phyloP scores from a whole-genome alignment of 1,284 basidiomycete species.

The Porogramme epimiltina region DNA sequence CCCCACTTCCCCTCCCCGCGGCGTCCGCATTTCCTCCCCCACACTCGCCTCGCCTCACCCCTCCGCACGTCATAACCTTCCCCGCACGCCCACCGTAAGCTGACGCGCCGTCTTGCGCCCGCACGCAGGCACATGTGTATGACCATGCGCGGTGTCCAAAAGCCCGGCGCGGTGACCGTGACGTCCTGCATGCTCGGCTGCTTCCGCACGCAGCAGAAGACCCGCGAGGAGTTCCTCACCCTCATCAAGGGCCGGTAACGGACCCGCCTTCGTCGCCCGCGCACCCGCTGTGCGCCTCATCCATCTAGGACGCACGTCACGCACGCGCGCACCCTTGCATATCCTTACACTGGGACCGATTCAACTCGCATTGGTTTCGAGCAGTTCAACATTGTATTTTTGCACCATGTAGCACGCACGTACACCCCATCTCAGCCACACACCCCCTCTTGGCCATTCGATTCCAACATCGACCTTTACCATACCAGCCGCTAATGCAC shows the following conservation, averaged over 20 bases:
- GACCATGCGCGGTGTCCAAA: slow-evolving; percentile 99
- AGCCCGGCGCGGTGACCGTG: slow-evolving; percentile 93
- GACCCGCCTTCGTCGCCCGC: neutral
- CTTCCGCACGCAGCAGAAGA: slow-evolving; percentile 97
- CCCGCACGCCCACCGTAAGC: too few relatives aligned
- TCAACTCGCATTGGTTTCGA: slow-evolving; percentile 21
- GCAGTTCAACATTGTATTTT: slow-evolving; percentile 24
- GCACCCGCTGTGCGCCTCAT: neutral
- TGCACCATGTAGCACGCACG: slow-evolving; percentile 7
- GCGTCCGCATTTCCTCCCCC: neutral
- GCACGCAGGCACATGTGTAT: slow-evolving; percentile 91
- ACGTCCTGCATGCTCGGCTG: slow-evolving; percentile 99
- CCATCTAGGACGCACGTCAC: neutral
- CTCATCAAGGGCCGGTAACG: slow-evolving; percentile 64
- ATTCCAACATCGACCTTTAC: slow-evolving; percentile 6
- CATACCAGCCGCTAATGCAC: slow-evolving; percentile 10
- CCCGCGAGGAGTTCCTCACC: slow-evolving; percentile 92
- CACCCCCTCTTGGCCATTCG: neutral
- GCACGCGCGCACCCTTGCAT: neutral
- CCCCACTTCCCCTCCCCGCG: neutral
- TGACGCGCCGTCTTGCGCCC: too few relatives aligned
- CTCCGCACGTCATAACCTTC: too few relatives aligned
- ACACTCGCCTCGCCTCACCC: neutral
- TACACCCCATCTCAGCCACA: neutral
- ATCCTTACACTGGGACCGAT: slow-evolving; percentile 15